A percentile compares a stretch with the other conserved stretches of the same genome.
These are phyloP conservation scores for Fusarium subglutinans DNA, from an alignment of 2,329 filamentous ascomycete genomes.

Conservation along the genomic window DNA sequence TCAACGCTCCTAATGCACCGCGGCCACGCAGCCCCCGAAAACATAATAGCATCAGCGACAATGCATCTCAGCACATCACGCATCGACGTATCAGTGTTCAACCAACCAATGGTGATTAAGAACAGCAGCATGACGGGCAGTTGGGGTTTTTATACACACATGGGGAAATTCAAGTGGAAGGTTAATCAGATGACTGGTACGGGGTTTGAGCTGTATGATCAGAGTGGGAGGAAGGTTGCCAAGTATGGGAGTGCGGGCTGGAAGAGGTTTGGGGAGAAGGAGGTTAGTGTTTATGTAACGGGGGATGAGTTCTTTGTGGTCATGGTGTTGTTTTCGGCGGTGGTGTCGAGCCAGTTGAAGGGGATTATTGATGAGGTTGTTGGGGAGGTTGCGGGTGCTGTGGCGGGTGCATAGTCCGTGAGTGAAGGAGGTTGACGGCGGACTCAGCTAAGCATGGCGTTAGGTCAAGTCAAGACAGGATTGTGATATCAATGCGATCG, in stretches of 20 bases:
- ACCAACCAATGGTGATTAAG: slow-evolving; percentile 34
- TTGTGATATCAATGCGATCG: not conserved
- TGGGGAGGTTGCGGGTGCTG: not conserved
- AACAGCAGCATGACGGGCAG: slow-evolving; percentile 23
- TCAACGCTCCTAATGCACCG: slow-evolving; percentile 29
- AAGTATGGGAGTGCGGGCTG: slow-evolving; percentile 32
- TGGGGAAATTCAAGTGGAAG: slow-evolving; percentile 44
- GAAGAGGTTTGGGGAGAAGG: slow-evolving; percentile 24
- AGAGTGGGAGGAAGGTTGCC: slow-evolving; percentile 24
- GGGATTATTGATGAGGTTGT: slow-evolving; percentile 18
- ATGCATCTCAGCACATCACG: slow-evolving; percentile 30
- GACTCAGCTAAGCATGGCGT: not conserved
- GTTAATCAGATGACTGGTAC: slow-evolving; percentile 24
- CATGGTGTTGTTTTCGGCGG: slow-evolving; percentile 34
- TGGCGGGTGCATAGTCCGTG: not conserved
- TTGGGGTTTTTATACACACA: slow-evolving; percentile 23
- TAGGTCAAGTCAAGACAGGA: not conserved
- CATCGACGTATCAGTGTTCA: slow-evolving; percentile 29
- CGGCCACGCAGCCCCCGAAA: slow-evolving; percentile 20
- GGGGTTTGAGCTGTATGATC: slow-evolving; percentile 30
- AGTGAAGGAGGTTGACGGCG: not conserved
- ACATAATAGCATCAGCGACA: slow-evolving; percentile 27
- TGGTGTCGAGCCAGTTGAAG: slow-evolving; percentile 17
- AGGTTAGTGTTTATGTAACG: slow-evolving; percentile 28
- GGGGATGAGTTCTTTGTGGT: slow-evolving; percentile 38